Evolutionary conservation across 2,329 filamentous ascomycete genomes (phyloP), one percentile per base, ranked within the genome.

Genomic region (Fusarium gaditjirri): DNA sequence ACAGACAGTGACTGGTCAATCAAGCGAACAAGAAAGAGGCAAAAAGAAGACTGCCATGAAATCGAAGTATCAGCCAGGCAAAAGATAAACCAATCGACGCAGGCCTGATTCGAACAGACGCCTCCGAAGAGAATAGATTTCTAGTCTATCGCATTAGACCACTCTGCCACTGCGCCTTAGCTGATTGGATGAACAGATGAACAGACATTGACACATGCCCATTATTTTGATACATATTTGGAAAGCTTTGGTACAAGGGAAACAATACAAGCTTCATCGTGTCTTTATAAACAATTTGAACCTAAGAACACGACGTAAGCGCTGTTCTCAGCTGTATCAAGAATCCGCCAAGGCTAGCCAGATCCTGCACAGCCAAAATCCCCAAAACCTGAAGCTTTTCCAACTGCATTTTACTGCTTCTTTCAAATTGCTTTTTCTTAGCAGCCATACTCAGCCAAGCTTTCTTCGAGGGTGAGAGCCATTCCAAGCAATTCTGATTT

Each of bases 141-240:
- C 63, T 66, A 66, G 63, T 66, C 63, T 66, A 66, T 66, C 63
- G 63, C 63, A 65, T 66, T 66, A 66, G 63, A 66, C 63, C 63
- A 66, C 63, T 66, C 63, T 65, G 63, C 63, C 63, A 66, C 63
- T 66, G 63, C 62, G 63, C 63, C 63, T 66, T 8, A 36, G 27
- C 44, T 66, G 52, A 66, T 66, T 60, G 43, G 63, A 44, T 66
- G 4, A 12, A 3, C 1, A 9, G 63, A 44, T 66, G 4, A 12
- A 3, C 1, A 9, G 0, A 3, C 0, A 0, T 0, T 3, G 8
- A 0, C 3, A 9, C 1, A n/a, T 6, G 3, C 10, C 10, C 10
- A 31, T 3, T 47, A 21, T 33, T 0, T 9, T 29, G 27, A 29
- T 29, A n/a, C 27, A 8, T 9, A 29, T 29, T 29, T 9, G 27